Percentiles rank a stretch among this genome's conserved stretches.
These are phyloP conservation scores for Letharia lupina DNA, from an alignment of 495 filamentous ascomycete genomes.

Conservation along the genomic window DNA sequence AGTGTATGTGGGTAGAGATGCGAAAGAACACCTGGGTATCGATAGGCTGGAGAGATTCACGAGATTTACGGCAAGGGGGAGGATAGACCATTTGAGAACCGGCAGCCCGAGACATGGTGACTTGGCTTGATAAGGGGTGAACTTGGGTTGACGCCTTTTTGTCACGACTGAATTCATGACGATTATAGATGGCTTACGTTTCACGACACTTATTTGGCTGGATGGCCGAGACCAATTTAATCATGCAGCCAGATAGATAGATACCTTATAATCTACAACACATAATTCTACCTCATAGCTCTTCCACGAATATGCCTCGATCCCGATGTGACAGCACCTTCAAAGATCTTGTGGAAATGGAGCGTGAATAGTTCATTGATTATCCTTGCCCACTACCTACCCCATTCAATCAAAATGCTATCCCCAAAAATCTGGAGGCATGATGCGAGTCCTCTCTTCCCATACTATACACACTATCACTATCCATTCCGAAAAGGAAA, in stretches of 20 bases:
- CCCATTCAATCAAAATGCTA: not conserved
- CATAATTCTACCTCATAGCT: not conserved
- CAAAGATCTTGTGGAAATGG: not conserved
- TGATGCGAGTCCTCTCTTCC: not conserved
- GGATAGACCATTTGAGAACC: conserved; percentile 1
- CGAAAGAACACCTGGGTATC: conserved; percentile 56
- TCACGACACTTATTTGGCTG: not conserved
- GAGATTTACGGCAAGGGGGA: not conserved
- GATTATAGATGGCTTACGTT: conserved; percentile 10
- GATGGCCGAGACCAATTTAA: not conserved
- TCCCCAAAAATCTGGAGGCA: not conserved
- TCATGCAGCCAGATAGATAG: not conserved
- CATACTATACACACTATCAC: not conserved
- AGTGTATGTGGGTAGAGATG: conserved; percentile 51
- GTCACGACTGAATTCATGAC: not conserved
- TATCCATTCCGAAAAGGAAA: not conserved
- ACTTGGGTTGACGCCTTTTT: not conserved
- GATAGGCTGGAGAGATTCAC: conserved; percentile 43
- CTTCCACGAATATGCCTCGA: not conserved
- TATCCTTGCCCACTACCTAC: not conserved
- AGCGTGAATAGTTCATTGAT: not conserved
- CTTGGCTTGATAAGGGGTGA: not conserved
- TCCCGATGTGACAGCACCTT: not conserved
- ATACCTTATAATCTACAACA: not conserved
- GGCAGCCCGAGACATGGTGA: conserved; percentile 1